Evolutionary conservation across 345 rosid genomes (phyloP).

Genomic region (Carallia pectinifolia): DNA sequence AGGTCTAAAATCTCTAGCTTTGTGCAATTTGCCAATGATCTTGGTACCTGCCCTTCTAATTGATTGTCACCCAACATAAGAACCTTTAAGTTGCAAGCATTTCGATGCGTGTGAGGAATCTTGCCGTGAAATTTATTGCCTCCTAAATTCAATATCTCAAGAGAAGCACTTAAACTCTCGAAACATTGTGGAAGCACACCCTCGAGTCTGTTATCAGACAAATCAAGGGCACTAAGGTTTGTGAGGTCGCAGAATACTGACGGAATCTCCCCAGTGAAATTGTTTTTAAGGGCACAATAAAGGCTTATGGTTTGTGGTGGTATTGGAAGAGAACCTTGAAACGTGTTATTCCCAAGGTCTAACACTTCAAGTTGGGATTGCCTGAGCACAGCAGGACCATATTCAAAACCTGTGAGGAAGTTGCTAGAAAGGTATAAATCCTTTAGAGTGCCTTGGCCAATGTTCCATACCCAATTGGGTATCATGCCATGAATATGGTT

Average conservation of each 20-base stretch:
- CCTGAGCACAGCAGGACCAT: no score
- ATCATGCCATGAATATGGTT: constrained; percentile 18
- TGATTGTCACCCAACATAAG: background rate
- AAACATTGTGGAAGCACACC: constrained; percentile 3
- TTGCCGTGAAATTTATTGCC: constrained; percentile 1
- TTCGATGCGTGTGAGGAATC: background rate
- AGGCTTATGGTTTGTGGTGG: no score
- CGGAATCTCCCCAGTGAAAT: no score
- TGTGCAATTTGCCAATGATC: constrained; percentile 12
- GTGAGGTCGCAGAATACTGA: background rate
- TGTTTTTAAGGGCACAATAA: no score
- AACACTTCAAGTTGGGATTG: no score
- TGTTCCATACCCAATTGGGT: constrained; percentile 21
- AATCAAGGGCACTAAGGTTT: background rate
- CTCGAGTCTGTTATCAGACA: constrained; percentile 3
- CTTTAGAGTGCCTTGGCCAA: background rate
- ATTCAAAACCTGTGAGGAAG: constrained; percentile 4
- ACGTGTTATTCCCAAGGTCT: no score
- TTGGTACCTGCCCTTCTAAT: constrained; percentile 12
- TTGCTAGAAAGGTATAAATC: constrained; percentile 10
- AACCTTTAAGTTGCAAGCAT: background rate
- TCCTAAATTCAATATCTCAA: background rate
- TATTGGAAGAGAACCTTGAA: no score
- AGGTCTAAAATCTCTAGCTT: constrained; percentile 4
- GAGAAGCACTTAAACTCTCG: background rate